Percentiles rank a stretch among this genome's conserved stretches.
phyloP scores from a whole-genome alignment of 176 grass and related monocot species.

The Pontederia paniculata region DNA sequence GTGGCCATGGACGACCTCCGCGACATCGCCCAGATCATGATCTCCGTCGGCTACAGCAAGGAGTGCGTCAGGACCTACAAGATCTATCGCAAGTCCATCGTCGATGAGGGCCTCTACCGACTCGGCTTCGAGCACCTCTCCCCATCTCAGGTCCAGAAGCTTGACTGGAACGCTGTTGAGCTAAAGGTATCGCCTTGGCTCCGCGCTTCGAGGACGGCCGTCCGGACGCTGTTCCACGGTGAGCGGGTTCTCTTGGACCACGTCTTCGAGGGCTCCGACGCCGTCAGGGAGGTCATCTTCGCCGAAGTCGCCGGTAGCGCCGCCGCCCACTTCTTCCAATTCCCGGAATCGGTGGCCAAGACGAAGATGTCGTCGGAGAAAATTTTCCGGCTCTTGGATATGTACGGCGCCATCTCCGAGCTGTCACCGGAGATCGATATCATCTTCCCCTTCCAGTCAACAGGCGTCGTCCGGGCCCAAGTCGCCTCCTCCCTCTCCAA shows the following conservation, averaged over 20 bases:
- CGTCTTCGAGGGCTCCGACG: constrained; percentile 23
- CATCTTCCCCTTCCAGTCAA: constrained; percentile 25
- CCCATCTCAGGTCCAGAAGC: constrained; percentile 21
- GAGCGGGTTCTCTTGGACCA: constrained; percentile 37
- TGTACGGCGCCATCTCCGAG: constrained; percentile 33
- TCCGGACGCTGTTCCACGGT: constrained; percentile 28
- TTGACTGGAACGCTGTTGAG: constrained; percentile 36
- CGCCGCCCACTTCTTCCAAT: constrained; percentile 22
- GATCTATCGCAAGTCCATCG: constrained; percentile 26
- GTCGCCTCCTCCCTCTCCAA: constrained; percentile 14
- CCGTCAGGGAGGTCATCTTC: constrained; percentile 32
- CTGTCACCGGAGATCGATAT: constrained; percentile 29
- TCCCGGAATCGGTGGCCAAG: constrained; percentile 29
- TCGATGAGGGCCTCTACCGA: constrained; percentile 22
- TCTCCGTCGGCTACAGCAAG: constrained; percentile 56
- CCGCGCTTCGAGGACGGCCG: constrained; percentile 14
- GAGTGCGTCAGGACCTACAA: constrained; percentile 57
- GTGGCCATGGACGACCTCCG: constrained; percentile 2
- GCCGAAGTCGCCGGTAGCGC: constrained; percentile 25
- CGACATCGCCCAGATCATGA: constrained; percentile 28
- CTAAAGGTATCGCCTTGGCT: constrained; percentile 38
- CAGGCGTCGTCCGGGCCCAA: not conserved
- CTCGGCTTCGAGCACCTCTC: constrained; percentile 29
- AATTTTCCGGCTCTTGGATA: constrained; percentile 57
- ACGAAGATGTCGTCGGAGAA: constrained; percentile 33